Base-by-base conservation (phyloP, 306 rosid genomes). In the Ceratonia siliqua region DNA sequence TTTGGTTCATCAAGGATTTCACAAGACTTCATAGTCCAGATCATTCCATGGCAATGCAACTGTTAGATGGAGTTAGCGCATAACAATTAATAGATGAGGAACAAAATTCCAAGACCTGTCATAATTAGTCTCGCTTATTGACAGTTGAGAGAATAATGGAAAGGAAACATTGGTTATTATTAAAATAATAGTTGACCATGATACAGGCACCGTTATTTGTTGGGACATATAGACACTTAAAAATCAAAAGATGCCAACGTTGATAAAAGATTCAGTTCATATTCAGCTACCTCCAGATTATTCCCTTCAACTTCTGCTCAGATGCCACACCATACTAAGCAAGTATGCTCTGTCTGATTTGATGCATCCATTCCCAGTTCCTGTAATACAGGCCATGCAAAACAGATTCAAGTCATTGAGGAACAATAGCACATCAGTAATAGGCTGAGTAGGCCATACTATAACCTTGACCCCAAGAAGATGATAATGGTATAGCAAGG, bases 281-380 rank as follows among this genome's bases (percentile, higher is more conserved):
- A 57, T 48, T 32, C 3, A 62, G 30, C 42, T 46, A 41, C 87
- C 87, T 75, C 71, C 79, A 52, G 39, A 53, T 18, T 13, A 45
- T 25, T 63, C 49, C 78, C 74, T 83, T 80, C 81, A 75, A 79
- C 81, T 58, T 49, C 46, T 54, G 38, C 77, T 77, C 64, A 66
- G 65, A 13, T 65, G 77, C 61, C 76, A 73, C 70, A 71, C 33
- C 32, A 77, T 46, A 52, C 81, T 82, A 94, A 0, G 89, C 95
- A 75, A 86, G 90, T 73, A 94, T 87, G 87, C 93, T 86, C 91
- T 13, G 89, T 82, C 88, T 91, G 91, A 57, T 80, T 91, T 39
- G 97, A 86, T 70, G 98, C 90, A 73, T 83, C 89, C 30, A 90
- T 83, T 79, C 90, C 95, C 67, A 68, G 84, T 64, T 72, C 91